phyloP scores from a whole-genome alignment of 352 stramenopile genomes.

The Phytophthora constricta region DNA sequence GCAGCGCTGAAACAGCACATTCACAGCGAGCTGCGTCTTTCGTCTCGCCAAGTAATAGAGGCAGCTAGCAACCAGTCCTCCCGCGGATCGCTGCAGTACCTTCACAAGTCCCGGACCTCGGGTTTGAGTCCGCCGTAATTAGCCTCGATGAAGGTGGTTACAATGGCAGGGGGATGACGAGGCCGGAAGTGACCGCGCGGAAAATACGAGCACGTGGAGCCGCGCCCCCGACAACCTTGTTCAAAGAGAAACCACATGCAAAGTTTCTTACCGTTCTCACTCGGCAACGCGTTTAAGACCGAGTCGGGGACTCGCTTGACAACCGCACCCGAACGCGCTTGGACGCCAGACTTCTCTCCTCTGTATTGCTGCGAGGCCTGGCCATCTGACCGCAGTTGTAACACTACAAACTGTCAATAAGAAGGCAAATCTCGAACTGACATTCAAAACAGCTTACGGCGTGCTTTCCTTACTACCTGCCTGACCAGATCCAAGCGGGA shows the following conservation, averaged over 20 bases:
- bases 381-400: background rate
- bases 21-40: no score
- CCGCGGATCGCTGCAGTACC: background rate
- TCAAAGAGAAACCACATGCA: background rate
- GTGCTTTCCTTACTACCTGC: no score
- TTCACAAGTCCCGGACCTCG: background rate
- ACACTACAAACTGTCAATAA: background rate
- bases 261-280: background rate
- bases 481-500: background rate
- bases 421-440: background rate
- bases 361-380: background rate
- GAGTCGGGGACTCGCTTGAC: background rate
- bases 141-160: background rate
- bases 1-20: no score
- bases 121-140: background rate
- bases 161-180: background rate
- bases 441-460: background rate
- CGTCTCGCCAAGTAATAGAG: no score
- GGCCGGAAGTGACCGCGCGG: background rate
- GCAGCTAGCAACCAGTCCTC: background rate
- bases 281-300: background rate
- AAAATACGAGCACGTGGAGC: background rate
- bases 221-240: background rate
- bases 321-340: no score
- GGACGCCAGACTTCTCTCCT: background rate